These are phyloP conservation scores for Exophiala aquamarina DNA, from an alignment of 2,329 filamentous ascomycete species.

Conservation along the genomic window DNA sequence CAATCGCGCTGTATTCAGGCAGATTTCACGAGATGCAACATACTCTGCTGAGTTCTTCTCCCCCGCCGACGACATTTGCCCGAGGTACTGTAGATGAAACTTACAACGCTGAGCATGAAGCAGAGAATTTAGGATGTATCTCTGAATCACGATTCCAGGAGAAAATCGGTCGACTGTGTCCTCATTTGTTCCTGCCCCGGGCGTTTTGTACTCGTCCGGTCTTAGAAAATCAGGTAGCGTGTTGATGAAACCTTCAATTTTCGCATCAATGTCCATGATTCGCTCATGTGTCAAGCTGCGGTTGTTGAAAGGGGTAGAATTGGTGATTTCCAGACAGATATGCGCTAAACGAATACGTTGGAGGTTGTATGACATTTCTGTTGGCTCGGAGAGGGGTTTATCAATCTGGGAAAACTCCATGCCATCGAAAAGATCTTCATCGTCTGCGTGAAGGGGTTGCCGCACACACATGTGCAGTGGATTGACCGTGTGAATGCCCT, in stretches of 20 bases:
- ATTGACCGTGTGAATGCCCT: conserved; percentile 39
- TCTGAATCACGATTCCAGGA: conserved; percentile 30
- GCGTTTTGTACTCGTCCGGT: conserved; percentile 18
- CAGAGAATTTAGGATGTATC: conserved; percentile 37
- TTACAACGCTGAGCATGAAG: conserved; percentile 38
- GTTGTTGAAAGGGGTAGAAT: conserved; percentile 32
- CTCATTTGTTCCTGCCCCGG: conserved; percentile 13
- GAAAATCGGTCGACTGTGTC: conserved; percentile 7
- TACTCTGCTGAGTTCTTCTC: conserved; percentile 28
- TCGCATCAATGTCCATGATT: conserved; percentile 36
- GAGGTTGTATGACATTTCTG: conserved; percentile 41
- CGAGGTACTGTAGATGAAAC: conserved; percentile 40
- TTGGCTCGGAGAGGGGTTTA: conserved; percentile 31
- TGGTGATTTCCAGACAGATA: conserved; percentile 39
- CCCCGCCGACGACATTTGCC: conserved; percentile 22
- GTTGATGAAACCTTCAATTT: conserved; percentile 33
- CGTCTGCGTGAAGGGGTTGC: conserved; percentile 38
- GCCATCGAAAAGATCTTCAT: conserved; percentile 36
- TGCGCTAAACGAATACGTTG: conserved; percentile 37
- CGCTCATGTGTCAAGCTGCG: conserved; percentile 31
- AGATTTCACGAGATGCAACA: conserved; percentile 36
- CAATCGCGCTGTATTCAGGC: conserved; percentile 15
- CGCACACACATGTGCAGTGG: conserved; percentile 40
- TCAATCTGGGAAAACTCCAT: conserved; percentile 18
- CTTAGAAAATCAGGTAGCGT: conserved; percentile 37